Percentiles rank a stretch among this genome's conserved stretches.
Evolutionary conservation across 2,329 filamentous ascomycete genomes (phyloP).

Genomic region (Arthrobotrys sinensis): DNA sequence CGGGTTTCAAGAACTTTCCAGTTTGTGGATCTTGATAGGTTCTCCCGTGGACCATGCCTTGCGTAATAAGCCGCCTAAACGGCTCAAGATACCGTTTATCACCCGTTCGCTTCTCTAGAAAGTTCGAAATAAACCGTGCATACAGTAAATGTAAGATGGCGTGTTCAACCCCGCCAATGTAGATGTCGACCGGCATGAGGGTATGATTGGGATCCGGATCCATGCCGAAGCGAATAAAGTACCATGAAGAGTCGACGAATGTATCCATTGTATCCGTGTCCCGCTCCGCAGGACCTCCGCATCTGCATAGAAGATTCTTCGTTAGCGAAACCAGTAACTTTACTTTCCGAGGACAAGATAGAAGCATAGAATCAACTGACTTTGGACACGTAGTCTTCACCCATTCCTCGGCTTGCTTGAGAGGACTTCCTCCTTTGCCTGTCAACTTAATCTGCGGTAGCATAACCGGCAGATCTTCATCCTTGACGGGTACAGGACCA

Average conservation of each 20-base stretch:
- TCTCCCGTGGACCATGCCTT: conserved; percentile 93
- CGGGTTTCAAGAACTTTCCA: conserved; percentile 82
- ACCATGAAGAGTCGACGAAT: conserved; percentile 96
- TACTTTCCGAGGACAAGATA: neutral
- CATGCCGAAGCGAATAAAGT: conserved; percentile 85
- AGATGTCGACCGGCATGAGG: conserved; percentile 84
- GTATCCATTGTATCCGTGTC: conserved; percentile 98
- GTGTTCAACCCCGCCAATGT: conserved; percentile 90
- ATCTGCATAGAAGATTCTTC: conserved; percentile 67
- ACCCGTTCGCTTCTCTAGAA: conserved; percentile 74
- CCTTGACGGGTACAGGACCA: conserved; percentile 83
- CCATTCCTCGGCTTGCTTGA: conserved; percentile 81
- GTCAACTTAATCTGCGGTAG: conserved; percentile 80
- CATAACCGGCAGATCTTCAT: conserved; percentile 81
- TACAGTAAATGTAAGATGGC: conserved; percentile 92
- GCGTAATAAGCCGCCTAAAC: conserved; percentile 85
- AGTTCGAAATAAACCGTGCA: conserved; percentile 91
- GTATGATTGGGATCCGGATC: conserved; percentile 74
- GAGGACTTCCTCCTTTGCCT: conserved; percentile 81
- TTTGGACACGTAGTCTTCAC: conserved; percentile 81
- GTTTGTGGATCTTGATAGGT: conserved; percentile 82
- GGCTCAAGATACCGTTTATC: conserved; percentile 74
- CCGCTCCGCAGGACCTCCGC: conserved; percentile 78
- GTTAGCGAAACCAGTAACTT: conserved; percentile 19
- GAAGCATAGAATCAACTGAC: conserved; percentile 41